phyloP scores from a whole-genome alignment of 2,329 filamentous ascomycete genomes.

The Trichoderma sp. region DNA sequence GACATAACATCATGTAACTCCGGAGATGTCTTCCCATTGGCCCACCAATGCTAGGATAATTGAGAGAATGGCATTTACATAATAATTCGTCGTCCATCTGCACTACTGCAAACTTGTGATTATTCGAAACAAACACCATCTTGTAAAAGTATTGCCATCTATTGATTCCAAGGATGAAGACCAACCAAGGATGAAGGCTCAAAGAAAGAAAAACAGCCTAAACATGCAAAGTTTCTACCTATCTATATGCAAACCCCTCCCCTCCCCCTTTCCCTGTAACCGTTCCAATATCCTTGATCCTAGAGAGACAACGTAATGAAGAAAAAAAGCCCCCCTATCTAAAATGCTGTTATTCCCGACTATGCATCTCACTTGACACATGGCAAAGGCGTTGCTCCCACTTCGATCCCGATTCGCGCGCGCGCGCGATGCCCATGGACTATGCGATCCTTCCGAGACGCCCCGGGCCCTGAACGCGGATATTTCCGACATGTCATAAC shows the following conservation, averaged over 20 bases:
- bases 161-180: background rate
- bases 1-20: background rate
- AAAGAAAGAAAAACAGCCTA: background rate
- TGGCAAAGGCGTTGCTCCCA: background rate
- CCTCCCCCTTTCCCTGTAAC: background rate
- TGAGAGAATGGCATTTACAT: background rate
- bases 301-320: background rate
- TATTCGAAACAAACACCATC: background rate
- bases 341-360: background rate
- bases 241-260: background rate
- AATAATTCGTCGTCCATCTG: background rate
- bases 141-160: background rate
- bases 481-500: background rate
- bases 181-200: too few relatives aligned
- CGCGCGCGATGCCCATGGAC: background rate
- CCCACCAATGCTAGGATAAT: background rate
- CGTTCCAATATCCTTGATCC: background rate
- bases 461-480: background rate
- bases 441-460: background rate
- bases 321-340: background rate
- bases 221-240: background rate
- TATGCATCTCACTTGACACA: background rate
- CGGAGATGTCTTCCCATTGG: background rate
- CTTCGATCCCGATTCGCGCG: background rate
- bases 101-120: background rate